Evolutionary conservation across 768 basidiomycete species (phyloP).

Genomic region (Calocybe cyanea): DNA sequence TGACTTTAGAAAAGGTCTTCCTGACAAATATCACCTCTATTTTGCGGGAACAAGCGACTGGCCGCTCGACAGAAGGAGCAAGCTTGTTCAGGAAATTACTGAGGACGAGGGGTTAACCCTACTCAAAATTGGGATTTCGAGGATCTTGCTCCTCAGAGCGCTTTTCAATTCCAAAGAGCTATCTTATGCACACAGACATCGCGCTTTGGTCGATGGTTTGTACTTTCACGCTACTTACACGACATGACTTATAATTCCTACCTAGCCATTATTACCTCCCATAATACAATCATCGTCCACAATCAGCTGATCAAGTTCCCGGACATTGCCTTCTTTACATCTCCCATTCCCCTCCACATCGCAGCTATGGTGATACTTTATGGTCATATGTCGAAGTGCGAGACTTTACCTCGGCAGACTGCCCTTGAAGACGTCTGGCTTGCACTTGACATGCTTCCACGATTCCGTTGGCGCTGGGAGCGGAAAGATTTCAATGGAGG

Average conservation of each 20-base stretch:
- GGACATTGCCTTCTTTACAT: slow-evolving; percentile 84
- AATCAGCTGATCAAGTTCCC: slow-evolving; percentile 81
- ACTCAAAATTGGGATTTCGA: slow-evolving; percentile 77
- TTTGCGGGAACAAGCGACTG: slow-evolving; percentile 79
- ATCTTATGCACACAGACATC: slow-evolving; percentile 57
- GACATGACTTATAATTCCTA: slow-evolving; percentile 1
- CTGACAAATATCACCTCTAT: slow-evolving; percentile 69
- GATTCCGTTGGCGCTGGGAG: slow-evolving; percentile 91
- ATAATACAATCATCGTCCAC: slow-evolving; percentile 84
- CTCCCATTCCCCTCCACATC: slow-evolving; percentile 84
- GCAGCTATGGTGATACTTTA: slow-evolving; percentile 90
- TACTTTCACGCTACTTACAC: slow-evolving; percentile 1
- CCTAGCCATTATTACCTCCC: slow-evolving; percentile 77
- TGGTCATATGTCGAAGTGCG: slow-evolving; percentile 79
- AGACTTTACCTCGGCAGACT: slow-evolving; percentile 56
- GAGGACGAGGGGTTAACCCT: slow-evolving; percentile 82
- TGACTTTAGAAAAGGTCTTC: slow-evolving; percentile 65
- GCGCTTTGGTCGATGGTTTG: slow-evolving; percentile 76
- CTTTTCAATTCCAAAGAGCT: slow-evolving; percentile 77
- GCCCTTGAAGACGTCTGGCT: slow-evolving; percentile 83
- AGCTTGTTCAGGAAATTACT: slow-evolving; percentile 69
- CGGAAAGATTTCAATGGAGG: slow-evolving; percentile 76
- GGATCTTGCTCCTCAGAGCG: slow-evolving; percentile 74
- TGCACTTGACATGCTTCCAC: slow-evolving; percentile 84
- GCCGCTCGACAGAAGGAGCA: slow-evolving; percentile 58